Percentiles rank a stretch among this genome's conserved stretches.
phyloP scores from a whole-genome alignment of 2,329 filamentous ascomycete genomes.

The Coleophoma crateriformis region DNA sequence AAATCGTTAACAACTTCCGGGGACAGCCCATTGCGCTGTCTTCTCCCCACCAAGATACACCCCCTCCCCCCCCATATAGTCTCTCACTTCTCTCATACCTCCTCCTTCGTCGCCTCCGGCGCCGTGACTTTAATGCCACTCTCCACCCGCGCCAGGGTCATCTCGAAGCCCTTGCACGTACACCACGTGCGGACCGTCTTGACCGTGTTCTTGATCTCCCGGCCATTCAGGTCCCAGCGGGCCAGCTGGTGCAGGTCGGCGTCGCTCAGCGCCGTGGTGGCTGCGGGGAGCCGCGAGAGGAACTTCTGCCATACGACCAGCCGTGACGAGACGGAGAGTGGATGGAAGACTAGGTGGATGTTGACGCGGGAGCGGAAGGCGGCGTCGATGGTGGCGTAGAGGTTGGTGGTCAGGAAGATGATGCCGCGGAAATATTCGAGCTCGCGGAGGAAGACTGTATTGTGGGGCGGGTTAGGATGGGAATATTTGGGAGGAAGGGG shows the following conservation, averaged over 20 bases:
- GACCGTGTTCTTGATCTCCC: constrained; percentile 29
- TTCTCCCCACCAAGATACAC: no score
- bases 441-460: constrained; percentile 14
- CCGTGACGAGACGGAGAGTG: constrained; percentile 32
- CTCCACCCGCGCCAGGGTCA: constrained; percentile 37
- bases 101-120: constrained; percentile 32
- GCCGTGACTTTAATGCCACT: constrained; percentile 40
- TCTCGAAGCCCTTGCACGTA: constrained; percentile 34
- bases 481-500: no score
- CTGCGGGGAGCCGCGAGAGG: constrained; percentile 22
- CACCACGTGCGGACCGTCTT: constrained; percentile 35
- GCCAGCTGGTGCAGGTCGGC: constrained; percentile 27
- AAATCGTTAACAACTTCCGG: no score
- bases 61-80: no score
- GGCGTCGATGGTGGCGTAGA: constrained; percentile 25
- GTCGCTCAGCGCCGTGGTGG: no score
- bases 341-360: constrained; percentile 39
- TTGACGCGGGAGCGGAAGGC: constrained; percentile 38
- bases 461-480: no score
- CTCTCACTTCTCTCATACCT: neutral
- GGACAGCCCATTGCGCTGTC: no score
- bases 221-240: constrained; percentile 35
- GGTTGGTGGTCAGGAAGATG: constrained; percentile 27
- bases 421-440: constrained; percentile 23
- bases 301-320: constrained; percentile 41